Percentiles rank a stretch among this genome's conserved stretches.
Conservation (phyloP, 352 stramenopile species). For the Phytophthora agathidicida region DNA sequence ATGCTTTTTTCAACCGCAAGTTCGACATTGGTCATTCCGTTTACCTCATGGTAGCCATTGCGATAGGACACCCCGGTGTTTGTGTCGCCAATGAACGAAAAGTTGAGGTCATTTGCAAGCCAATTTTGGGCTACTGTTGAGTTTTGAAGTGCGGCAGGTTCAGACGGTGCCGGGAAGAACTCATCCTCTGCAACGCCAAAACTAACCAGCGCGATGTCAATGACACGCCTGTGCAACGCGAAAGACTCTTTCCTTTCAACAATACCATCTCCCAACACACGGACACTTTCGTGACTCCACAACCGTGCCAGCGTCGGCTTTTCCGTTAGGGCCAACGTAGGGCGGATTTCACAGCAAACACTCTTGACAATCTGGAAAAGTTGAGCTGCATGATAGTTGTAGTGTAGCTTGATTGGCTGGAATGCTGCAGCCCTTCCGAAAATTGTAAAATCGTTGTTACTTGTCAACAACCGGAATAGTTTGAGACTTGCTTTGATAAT, state of each 20-base stretch:
- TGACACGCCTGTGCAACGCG: conserved; percentile 49
- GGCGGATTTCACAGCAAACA: conserved; percentile 46
- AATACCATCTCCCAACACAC: conserved; percentile 61
- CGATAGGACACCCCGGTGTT: conserved; percentile 37
- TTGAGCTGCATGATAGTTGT: conserved; percentile 46
- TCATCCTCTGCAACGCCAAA: conserved; percentile 53
- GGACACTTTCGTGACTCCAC: conserved; percentile 75
- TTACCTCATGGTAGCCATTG: conserved; percentile 65
- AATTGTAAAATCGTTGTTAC: conserved; percentile 36
- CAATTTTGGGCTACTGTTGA: conserved; percentile 33
- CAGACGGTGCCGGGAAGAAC: conserved; percentile 36
- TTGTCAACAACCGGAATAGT: conserved; percentile 49
- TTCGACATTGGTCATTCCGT: conserved; percentile 57
- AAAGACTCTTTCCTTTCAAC: conserved; percentile 36
- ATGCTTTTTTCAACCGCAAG: conserved; percentile 63
- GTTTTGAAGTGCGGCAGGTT: conserved; percentile 20
- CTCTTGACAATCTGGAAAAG: conserved; percentile 52
- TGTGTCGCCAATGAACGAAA: conserved; percentile 62
- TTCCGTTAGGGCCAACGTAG: conserved; percentile 41
- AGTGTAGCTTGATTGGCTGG: conserved; percentile 51
- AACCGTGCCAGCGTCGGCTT: conserved; percentile 60
- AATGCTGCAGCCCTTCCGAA: conserved; percentile 13
- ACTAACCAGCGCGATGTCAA: conserved; percentile 46
- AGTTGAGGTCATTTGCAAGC: conserved; percentile 56
- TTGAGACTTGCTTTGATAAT: conserved; percentile 66